A percentile compares a stretch with the other conserved stretches of the same genome.
phyloP scores from a whole-genome alignment of 768 basidiomycete genomes.

The Paxillus rubicundulus region DNA sequence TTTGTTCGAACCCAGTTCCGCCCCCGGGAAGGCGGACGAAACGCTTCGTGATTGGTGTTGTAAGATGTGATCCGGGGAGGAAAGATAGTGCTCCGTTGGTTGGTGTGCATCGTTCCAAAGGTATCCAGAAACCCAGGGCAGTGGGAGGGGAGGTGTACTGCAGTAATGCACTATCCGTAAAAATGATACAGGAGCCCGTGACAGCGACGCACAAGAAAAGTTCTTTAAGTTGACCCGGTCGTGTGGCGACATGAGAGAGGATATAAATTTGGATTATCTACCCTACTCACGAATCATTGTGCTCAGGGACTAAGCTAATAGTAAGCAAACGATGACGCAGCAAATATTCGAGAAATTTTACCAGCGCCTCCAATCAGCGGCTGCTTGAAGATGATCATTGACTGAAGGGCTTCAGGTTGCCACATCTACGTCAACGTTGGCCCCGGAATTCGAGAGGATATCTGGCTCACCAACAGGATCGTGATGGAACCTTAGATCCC shows the following conservation, averaged over 20 bases:
- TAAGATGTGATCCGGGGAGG: conserved; percentile 86
- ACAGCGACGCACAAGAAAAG: conserved; percentile 59
- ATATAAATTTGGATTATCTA: background rate
- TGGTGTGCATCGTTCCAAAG: conserved; percentile 83
- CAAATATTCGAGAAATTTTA: conserved; percentile 29
- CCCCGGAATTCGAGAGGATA: background rate
- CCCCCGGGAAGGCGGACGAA: conserved; percentile 75
- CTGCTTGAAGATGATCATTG: conserved; percentile 96
- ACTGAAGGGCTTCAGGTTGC: conserved; percentile 64
- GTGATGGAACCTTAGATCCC: conserved; percentile 76
- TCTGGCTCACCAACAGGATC: conserved; percentile 71
- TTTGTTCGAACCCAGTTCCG: conserved; percentile 82
- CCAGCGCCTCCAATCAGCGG: conserved; percentile 91
- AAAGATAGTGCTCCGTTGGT: conserved; percentile 86
- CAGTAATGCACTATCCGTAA: conserved; percentile 10
- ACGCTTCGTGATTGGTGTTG: conserved; percentile 71
- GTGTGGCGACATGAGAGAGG: background rate
- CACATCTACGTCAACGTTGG: background rate
- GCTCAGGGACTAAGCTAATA: conserved; percentile 65
- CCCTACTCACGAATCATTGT: conserved; percentile 84
- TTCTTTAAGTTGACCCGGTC: conserved; percentile 38
- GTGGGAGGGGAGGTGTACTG: conserved; percentile 91
- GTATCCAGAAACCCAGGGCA: conserved; percentile 96
- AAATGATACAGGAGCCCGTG: background rate
- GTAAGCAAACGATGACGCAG: background rate